Evolutionary conservation across 176 grass and related monocot genomes (phyloP).

Genomic region (Oryza glumipatula): DNA sequence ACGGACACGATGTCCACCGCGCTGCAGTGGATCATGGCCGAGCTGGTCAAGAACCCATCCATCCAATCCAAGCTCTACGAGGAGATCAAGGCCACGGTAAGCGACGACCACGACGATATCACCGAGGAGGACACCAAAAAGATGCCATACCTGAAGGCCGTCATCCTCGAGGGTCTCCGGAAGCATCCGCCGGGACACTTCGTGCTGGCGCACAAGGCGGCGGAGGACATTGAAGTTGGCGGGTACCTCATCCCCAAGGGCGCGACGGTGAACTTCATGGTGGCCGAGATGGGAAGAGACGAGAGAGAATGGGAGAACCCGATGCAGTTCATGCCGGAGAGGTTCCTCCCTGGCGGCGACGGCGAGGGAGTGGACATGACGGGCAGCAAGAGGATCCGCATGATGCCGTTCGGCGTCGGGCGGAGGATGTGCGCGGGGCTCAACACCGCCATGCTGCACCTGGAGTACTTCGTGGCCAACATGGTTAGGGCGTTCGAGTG

Average conservation of each 20-base stretch:
- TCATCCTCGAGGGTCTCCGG: conserved; percentile 64
- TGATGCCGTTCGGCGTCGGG: conserved; percentile 82
- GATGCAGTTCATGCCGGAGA: conserved; percentile 57
- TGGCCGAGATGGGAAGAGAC: conserved; percentile 58
- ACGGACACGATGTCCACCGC: conserved; percentile 73
- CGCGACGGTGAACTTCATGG: conserved; percentile 61
- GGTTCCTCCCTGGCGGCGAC: conserved; percentile 58
- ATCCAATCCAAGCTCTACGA: conserved; percentile 48
- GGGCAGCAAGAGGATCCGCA: conserved; percentile 63
- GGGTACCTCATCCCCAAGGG: conserved; percentile 57
- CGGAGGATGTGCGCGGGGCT: conserved; percentile 62
- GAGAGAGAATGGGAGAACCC: conserved; percentile 50
- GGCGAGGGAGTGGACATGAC: conserved; percentile 63
- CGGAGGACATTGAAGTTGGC: conserved; percentile 54
- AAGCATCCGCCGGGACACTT: conserved; percentile 63
- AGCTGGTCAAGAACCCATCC: conserved; percentile 63
- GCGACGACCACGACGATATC: conserved; percentile 29
- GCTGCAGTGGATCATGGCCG: conserved; percentile 82
- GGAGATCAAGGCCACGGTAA: conserved; percentile 34
- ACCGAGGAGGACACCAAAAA: conserved; percentile 48
- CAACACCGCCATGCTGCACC: conserved; percentile 59
- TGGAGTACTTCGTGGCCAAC: conserved; percentile 75
- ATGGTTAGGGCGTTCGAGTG: conserved; percentile 66
- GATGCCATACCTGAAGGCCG: conserved; percentile 67
- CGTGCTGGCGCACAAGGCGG: conserved; percentile 53